A percentile compares a stretch with the other conserved stretches of the same genome.
phyloP scores from a whole-genome alignment of 2,329 filamentous ascomycete genomes.

The Cryphonectria parasitica region DNA sequence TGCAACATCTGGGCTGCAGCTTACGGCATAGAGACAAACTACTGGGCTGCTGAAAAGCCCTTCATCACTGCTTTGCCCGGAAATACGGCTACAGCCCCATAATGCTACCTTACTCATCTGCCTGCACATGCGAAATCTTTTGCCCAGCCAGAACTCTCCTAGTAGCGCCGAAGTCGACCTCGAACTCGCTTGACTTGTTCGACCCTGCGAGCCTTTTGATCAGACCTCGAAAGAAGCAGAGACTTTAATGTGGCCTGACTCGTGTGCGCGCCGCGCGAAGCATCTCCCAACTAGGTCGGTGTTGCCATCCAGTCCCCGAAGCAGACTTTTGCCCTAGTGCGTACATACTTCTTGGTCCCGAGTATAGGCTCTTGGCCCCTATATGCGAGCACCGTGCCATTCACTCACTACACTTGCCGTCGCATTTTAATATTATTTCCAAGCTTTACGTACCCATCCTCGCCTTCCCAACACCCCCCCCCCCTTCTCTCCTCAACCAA shows the following conservation, averaged over 20 bases:
- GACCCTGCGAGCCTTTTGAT: not conserved
- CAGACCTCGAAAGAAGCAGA: not conserved
- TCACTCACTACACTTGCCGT: not conserved
- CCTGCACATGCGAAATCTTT: not conserved
- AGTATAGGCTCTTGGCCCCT: constrained; percentile 1
- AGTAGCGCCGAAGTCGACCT: not conserved
- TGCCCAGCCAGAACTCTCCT: not conserved
- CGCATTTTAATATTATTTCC: not conserved
- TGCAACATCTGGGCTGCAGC: not conserved
- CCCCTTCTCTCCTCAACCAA: not conserved
- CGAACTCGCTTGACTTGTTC: not conserved
- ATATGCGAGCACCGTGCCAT: constrained; percentile 1
- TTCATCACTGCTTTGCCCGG: not conserved
- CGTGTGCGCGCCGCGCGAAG: not conserved
- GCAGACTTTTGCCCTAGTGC: constrained; percentile 9
- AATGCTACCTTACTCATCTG: constrained; percentile 4
- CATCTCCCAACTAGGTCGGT: not conserved
- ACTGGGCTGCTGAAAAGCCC: not conserved
- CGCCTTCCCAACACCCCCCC: not conserved
- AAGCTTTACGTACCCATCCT: not conserved
- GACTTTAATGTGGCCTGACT: not conserved
- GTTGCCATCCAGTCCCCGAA: not conserved
- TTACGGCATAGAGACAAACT: not conserved
- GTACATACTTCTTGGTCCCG: not conserved
- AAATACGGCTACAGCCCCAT: not conserved